These are phyloP conservation scores for Globisporangium paroecandrum DNA, from an alignment of 352 stramenopile genomes.

Conservation along the genomic window DNA sequence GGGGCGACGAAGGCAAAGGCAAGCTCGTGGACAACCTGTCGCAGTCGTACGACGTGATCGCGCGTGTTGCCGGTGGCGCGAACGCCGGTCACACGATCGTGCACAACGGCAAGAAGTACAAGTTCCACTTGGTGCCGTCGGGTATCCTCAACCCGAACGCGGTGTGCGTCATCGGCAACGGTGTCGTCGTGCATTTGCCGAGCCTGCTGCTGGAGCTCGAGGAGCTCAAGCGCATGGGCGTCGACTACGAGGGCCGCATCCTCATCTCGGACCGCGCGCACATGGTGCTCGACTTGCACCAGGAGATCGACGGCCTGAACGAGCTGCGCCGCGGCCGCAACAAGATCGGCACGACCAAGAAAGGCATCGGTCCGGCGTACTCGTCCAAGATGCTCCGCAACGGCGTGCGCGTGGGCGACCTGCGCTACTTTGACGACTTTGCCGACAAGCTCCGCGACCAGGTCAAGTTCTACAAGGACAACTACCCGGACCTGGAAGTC, in stretches of 20 bases:
- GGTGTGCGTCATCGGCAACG: slow-evolving; percentile 98
- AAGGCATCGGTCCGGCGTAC: slow-evolving; percentile 98
- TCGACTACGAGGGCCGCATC: slow-evolving; percentile 93
- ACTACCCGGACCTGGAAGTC: slow-evolving; percentile 76
- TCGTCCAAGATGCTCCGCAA: slow-evolving; percentile 98
- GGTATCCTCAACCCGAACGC: slow-evolving; percentile 96
- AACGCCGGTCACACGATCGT: slow-evolving; percentile 99
- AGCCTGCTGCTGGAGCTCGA: slow-evolving; percentile 96
- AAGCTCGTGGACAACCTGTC: slow-evolving; percentile 96
- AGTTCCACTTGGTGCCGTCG: slow-evolving; percentile 98
- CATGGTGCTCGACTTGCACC: slow-evolving; percentile 99
- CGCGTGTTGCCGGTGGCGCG: slow-evolving; percentile 94
- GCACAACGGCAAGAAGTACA: slow-evolving; percentile 97
- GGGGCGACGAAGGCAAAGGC: slow-evolving; percentile 99
- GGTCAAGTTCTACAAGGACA: slow-evolving; percentile 90
- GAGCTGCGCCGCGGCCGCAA: slow-evolving; percentile 88
- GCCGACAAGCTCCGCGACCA: slow-evolving; percentile 90
- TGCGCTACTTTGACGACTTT: slow-evolving; percentile 90
- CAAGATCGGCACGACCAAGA: slow-evolving; percentile 99
- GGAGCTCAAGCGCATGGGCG: slow-evolving; percentile 83
- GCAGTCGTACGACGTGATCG: slow-evolving; percentile 95
- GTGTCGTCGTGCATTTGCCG: slow-evolving; percentile 97
- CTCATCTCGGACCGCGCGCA: slow-evolving; percentile 97
- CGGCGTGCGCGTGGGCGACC: slow-evolving; percentile 95
- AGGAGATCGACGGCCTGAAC: slow-evolving; percentile 88